phyloP scores from a whole-genome alignment of 495 filamentous ascomycete genomes.

The Penicillium robsamsonii region DNA sequence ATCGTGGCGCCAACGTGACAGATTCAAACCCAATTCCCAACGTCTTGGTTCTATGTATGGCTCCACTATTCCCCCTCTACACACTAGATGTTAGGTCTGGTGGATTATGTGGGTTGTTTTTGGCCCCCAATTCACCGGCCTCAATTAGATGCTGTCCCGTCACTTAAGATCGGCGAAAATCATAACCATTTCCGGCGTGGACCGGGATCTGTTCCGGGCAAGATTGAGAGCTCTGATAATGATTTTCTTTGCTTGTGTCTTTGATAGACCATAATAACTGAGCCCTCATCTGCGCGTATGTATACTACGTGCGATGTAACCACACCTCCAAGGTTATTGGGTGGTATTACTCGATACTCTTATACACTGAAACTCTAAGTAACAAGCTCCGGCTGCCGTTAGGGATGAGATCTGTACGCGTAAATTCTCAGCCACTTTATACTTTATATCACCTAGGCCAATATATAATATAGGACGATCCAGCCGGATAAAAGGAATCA shows the following conservation, averaged over 20 bases:
- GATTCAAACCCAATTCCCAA: conserved; percentile 13
- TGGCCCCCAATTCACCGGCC: conserved; percentile 19
- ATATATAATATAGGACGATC: too few relatives aligned
- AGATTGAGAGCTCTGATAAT: not conserved
- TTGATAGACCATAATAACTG: not conserved
- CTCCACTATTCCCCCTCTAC: not conserved
- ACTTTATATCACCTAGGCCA: not conserved
- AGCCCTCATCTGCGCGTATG: not conserved
- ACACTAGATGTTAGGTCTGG: not conserved
- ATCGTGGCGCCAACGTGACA: conserved; percentile 9
- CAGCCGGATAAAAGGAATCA: too few relatives aligned
- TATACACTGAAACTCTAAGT: not conserved
- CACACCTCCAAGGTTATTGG: not conserved
- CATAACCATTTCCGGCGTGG: conserved; percentile 2
- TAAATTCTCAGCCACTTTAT: not conserved
- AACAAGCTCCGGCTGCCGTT: not conserved
- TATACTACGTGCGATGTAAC: not conserved
- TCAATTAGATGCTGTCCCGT: conserved; percentile 19
- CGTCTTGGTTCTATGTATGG: not conserved
- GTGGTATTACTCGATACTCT: not conserved
- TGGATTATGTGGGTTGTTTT: conserved; percentile 1
- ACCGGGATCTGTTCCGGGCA: conserved; percentile 8
- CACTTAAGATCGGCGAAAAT: conserved; percentile 20
- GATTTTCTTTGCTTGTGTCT: conserved; percentile 3
- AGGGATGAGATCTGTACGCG: not conserved